phyloP scores from a whole-genome alignment of 2,329 filamentous ascomycete species.

The Knufia petricola region DNA sequence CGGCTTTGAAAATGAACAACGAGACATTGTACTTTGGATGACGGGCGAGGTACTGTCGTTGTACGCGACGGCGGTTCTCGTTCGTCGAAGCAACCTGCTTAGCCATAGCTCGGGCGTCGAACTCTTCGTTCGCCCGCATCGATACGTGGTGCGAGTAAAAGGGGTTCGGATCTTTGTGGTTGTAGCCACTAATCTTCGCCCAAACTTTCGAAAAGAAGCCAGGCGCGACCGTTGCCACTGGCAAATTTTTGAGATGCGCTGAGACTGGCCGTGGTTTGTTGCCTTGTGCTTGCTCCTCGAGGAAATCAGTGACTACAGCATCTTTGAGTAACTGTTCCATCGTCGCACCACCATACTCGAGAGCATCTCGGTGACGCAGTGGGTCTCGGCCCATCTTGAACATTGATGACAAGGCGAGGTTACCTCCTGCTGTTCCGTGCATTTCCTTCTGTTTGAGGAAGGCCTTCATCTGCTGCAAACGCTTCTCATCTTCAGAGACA shows the following conservation, averaged over 20 bases:
- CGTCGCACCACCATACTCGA: conserved; percentile 84
- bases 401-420: conserved; percentile 65
- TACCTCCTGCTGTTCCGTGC: conserved; percentile 53
- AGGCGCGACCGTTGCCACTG: conserved; percentile 32
- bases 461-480: conserved; percentile 87
- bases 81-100: conserved; percentile 79
- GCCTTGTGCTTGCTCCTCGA: conserved; percentile 58
- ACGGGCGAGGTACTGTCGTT: conserved; percentile 77
- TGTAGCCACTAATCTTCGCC: conserved; percentile 48
- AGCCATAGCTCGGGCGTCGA: conserved; percentile 81
- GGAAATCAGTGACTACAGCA: conserved; percentile 85
- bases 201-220: conserved; percentile 53
- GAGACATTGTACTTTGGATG: conserved; percentile 91
- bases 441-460: conserved; percentile 88
- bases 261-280: conserved; percentile 19
- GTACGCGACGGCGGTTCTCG: conserved; percentile 72
- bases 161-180: conserved; percentile 73
- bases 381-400: conserved; percentile 55
- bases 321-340: conserved; percentile 97
- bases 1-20: conserved; percentile 72
- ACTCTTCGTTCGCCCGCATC: conserved; percentile 60
- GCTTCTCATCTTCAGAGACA: conserved; percentile 95
- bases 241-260: conserved; percentile 25
- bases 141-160: conserved; percentile 80
- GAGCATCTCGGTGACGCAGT: conserved; percentile 61